Percentiles rank a stretch among this genome's conserved stretches.
Conservation (phyloP, 306 rosid genomes). For the Quercus dentata region DNA sequence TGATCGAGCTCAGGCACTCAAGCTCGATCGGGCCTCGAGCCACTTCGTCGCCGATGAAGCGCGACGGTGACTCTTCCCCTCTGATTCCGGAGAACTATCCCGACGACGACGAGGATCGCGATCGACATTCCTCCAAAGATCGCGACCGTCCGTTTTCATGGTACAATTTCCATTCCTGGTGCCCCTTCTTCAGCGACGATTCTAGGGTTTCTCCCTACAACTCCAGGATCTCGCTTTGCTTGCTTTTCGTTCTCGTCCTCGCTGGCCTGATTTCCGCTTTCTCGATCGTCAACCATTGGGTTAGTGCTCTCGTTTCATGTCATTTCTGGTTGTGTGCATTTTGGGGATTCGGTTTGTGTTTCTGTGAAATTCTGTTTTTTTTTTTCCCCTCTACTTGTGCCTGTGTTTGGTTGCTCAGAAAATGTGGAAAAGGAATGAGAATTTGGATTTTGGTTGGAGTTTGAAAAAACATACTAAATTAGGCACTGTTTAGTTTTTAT, state of each 20-base stretch:
- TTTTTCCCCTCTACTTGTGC: background rate
- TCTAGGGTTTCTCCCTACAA: constrained; percentile 61
- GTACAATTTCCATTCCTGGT: constrained; percentile 47
- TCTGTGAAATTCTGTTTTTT: background rate
- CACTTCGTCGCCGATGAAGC: constrained; percentile 83
- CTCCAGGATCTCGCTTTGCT: constrained; percentile 72
- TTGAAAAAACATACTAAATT: background rate
- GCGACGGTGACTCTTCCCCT: constrained; percentile 75
- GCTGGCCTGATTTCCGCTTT: constrained; percentile 48
- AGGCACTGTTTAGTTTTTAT: background rate
- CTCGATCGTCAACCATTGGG: constrained; percentile 57
- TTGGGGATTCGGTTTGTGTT: background rate
- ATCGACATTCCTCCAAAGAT: constrained; percentile 67
- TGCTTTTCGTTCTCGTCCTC: constrained; percentile 39
- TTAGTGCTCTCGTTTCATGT: constrained; percentile 26
- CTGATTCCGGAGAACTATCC: constrained; percentile 44
- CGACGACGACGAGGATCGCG: constrained; percentile 56
- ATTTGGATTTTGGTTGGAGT: background rate
- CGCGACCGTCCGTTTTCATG: constrained; percentile 68
- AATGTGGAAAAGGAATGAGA: background rate
- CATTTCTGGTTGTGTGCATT: background rate
- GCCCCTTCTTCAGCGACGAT: constrained; percentile 59
- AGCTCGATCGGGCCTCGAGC: constrained; percentile 65
- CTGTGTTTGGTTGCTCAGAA: background rate
- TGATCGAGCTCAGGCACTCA: constrained; percentile 92